Evolutionary conservation across 805 yeast genomes (phyloP).

Genomic region (Yarrowia sp.): DNA sequence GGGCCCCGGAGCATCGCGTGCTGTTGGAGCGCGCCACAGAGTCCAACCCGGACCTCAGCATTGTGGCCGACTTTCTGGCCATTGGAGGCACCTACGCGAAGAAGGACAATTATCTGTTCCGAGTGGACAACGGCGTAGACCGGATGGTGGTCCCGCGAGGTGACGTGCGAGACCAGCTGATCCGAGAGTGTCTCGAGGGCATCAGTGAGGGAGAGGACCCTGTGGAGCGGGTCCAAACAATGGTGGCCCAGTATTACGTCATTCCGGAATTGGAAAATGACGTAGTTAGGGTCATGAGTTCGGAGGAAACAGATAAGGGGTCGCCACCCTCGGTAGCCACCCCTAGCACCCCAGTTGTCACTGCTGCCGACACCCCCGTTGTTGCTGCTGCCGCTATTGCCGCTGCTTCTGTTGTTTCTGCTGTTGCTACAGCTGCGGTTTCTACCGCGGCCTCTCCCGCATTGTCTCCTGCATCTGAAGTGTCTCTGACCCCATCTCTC

Average conservation of each 20-base stretch:
- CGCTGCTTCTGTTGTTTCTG: background rate
- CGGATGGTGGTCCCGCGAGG: constrained; percentile 18
- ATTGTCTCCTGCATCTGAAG: background rate
- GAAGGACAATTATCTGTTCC: constrained; percentile 15
- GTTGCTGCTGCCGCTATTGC: background rate
- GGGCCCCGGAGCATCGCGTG: background rate
- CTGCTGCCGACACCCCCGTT: no score
- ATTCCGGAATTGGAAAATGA: constrained; percentile 7
- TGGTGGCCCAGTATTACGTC: constrained; percentile 14
- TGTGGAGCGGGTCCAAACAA: constrained; percentile 3
- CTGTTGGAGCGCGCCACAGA: constrained; percentile 8
- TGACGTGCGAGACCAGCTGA: constrained; percentile 1
- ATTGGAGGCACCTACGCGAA: constrained; percentile 20
- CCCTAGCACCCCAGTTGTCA: no score
- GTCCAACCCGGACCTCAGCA: constrained; percentile 8
- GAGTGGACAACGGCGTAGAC: constrained; percentile 10
- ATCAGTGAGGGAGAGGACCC: constrained; percentile 8
- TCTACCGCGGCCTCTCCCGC: background rate
- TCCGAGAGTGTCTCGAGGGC: constrained; percentile 12
- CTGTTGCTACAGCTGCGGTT: background rate
- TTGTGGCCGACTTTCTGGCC: constrained; percentile 13
- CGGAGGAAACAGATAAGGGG: background rate
- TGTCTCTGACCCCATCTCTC: background rate
- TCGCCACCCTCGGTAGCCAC: no score
- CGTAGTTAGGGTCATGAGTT: constrained; percentile 11